Evolutionary conservation across 805 yeast genomes (phyloP).

Genomic region (Isabelozyma pseudorhagii): DNA sequence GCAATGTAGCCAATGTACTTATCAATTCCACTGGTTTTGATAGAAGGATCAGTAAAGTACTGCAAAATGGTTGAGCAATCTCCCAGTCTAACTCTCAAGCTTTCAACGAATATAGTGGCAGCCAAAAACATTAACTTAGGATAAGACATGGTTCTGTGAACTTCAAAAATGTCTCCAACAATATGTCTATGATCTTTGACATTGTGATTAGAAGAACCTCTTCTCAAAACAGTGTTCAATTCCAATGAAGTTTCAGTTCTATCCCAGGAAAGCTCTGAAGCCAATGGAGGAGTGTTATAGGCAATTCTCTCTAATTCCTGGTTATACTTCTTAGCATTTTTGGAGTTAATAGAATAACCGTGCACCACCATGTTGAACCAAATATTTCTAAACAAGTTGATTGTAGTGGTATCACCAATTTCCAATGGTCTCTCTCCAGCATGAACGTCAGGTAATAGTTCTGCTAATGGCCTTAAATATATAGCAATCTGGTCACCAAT

Average conservation of each 20-base stretch:
- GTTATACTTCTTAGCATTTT: slow-evolving; percentile 46
- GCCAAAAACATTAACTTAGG: slow-evolving; percentile 86
- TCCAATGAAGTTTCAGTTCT: slow-evolving; percentile 91
- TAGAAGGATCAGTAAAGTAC: slow-evolving; percentile 84
- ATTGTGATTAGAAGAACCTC: slow-evolving; percentile 83
- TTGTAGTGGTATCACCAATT: slow-evolving; percentile 45
- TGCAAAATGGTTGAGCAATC: slow-evolving; percentile 72
- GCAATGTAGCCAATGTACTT: slow-evolving; percentile 67
- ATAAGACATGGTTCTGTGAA: slow-evolving; percentile 55
- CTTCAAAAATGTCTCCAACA: slow-evolving; percentile 48
- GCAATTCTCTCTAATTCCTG: slow-evolving; percentile 68
- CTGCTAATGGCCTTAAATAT: slow-evolving; percentile 72
- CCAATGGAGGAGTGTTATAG: slow-evolving; percentile 81
- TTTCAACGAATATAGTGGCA: slow-evolving; percentile 75
- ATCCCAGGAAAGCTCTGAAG: slow-evolving; percentile 74
- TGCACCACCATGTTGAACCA: slow-evolving; percentile 95
- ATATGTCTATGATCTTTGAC: slow-evolving; percentile 71
- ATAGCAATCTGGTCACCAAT: slow-evolving; percentile 67
- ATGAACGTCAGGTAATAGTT: slow-evolving; percentile 58
- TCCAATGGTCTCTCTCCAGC: slow-evolving; percentile 39
- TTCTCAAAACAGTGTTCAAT: slow-evolving; percentile 81
- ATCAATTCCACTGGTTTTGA: slow-evolving; percentile 59
- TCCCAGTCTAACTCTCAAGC: slow-evolving; percentile 74
- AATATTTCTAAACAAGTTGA: slow-evolving; percentile 71
- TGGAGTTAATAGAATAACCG: slow-evolving; percentile 70